phyloP scores from a whole-genome alignment of 441 rosid genomes.

The Pelargonium australe region DNA sequence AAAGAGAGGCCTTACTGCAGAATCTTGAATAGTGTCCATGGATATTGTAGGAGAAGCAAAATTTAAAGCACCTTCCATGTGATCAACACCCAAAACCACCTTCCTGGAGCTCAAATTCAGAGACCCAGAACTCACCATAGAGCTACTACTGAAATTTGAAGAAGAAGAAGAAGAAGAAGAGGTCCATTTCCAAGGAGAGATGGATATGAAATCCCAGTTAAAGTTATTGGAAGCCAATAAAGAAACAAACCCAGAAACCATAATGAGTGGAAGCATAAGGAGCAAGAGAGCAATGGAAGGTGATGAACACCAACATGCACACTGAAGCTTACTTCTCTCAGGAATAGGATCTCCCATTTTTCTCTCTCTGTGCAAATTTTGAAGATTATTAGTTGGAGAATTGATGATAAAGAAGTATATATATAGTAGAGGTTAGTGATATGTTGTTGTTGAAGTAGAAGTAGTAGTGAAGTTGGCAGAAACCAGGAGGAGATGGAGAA shows the following conservation, averaged over 20 bases:
- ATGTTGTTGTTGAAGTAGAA: too few species aligned
- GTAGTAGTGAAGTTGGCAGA: too few species aligned
- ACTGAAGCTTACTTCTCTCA: slow-evolving; percentile 13
- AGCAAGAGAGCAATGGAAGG: slow-evolving; percentile 31
- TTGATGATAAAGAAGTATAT: too few species aligned
- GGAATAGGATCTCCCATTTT: slow-evolving; percentile 34
- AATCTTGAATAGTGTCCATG: background rate
- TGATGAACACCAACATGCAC: slow-evolving; percentile 35
- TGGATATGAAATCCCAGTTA: slow-evolving; percentile 15
- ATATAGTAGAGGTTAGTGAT: too few species aligned
- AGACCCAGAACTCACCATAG: background rate
- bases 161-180: too few species aligned
- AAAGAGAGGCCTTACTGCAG: background rate
- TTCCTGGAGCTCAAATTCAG: slow-evolving; percentile 17
- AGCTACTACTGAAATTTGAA: background rate
- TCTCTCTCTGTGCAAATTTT: background rate
- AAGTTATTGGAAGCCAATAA: slow-evolving; percentile 32
- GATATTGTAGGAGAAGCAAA: slow-evolving; percentile 1
- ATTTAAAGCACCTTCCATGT: background rate
- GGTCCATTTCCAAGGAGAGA: background rate
- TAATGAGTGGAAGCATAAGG: slow-evolving; percentile 42
- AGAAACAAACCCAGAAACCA: slow-evolving; percentile 32
- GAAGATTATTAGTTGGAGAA: too few species aligned
- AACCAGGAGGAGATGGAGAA: too few species aligned
- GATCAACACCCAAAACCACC: slow-evolving; percentile 12